These are phyloP conservation scores for Pezicula radicicola DNA, from an alignment of 2,329 filamentous ascomycete species.

Conservation along the genomic window DNA sequence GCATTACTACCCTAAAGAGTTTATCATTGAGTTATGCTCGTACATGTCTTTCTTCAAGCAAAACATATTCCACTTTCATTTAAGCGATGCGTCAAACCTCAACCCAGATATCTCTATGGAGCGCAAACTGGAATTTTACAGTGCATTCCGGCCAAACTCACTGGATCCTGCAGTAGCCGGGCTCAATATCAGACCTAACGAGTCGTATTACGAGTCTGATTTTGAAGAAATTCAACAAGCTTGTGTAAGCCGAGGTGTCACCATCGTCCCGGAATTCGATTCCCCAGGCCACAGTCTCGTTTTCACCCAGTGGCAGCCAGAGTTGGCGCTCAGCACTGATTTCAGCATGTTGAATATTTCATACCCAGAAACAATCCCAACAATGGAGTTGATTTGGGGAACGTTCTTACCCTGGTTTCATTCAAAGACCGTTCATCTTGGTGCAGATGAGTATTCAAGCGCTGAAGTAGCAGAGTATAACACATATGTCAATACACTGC, in stretches of 20 bases:
- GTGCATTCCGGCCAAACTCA: constrained; percentile 52
- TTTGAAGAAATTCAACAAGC: constrained; percentile 49
- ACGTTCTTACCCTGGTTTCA: constrained; percentile 55
- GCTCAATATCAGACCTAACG: constrained; percentile 48
- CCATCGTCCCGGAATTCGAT: constrained; percentile 58
- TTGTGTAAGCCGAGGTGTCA: constrained; percentile 53
- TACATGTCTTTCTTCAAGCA: constrained; percentile 62
- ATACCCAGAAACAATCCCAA: constrained; percentile 50
- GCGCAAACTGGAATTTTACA: constrained; percentile 44
- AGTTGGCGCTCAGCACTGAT: constrained; percentile 44
- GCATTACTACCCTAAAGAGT: constrained; percentile 53
- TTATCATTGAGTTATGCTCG: constrained; percentile 53
- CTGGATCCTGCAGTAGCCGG: constrained; percentile 43
- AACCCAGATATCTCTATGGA: constrained; percentile 44
- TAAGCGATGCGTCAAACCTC: constrained; percentile 53
- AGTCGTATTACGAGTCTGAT: constrained; percentile 48
- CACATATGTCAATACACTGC: constrained; percentile 49
- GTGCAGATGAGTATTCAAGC: constrained; percentile 51
- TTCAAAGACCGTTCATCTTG: constrained; percentile 51
- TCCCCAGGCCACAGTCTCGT: constrained; percentile 54
- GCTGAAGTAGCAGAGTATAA: constrained; percentile 46
- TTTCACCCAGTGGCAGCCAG: constrained; percentile 57
- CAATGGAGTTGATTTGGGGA: constrained; percentile 49
- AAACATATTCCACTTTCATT: constrained; percentile 55
- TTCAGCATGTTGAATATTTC: constrained; percentile 52